Evolutionary conservation across 306 rosid species (phyloP).

Genomic region (Prunus padus): DNA sequence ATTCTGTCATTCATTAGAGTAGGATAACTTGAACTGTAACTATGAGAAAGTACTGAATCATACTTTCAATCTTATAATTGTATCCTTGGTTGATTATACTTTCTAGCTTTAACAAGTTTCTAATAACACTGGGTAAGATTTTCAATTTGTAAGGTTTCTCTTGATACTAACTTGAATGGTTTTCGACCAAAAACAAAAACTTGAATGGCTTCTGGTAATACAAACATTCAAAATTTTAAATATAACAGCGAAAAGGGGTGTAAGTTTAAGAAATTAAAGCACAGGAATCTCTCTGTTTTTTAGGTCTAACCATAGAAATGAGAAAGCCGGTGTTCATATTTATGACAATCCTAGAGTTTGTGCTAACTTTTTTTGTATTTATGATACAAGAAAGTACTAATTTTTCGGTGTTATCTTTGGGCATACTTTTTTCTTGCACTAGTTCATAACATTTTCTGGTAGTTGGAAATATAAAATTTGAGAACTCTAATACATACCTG

Average conservation of each 20-base stretch:
- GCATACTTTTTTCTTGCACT: neutral
- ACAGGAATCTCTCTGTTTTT: neutral
- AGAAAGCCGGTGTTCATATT: neutral
- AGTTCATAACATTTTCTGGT: neutral
- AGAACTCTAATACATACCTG: neutral
- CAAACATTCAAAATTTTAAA: neutral
- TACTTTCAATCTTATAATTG: neutral
- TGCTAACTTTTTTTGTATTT: neutral
- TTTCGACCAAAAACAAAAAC: neutral
- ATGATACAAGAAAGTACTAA: neutral
- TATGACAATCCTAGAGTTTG: neutral
- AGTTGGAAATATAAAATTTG: neutral
- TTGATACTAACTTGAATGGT: neutral
- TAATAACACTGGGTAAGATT: neutral
- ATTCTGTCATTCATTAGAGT: neutral
- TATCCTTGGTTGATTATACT: neutral
- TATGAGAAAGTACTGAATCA: neutral
- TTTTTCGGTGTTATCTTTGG: neutral
- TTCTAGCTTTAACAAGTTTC: neutral
- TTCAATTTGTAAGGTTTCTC: neutral
- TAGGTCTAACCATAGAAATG: neutral
- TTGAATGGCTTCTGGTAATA: neutral
- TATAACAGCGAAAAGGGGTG: neutral
- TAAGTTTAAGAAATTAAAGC: neutral
- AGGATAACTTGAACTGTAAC: neutral